Evolutionary conservation across 805 yeast species (phyloP).

Genomic region (Naumovozyma castellii): DNA sequence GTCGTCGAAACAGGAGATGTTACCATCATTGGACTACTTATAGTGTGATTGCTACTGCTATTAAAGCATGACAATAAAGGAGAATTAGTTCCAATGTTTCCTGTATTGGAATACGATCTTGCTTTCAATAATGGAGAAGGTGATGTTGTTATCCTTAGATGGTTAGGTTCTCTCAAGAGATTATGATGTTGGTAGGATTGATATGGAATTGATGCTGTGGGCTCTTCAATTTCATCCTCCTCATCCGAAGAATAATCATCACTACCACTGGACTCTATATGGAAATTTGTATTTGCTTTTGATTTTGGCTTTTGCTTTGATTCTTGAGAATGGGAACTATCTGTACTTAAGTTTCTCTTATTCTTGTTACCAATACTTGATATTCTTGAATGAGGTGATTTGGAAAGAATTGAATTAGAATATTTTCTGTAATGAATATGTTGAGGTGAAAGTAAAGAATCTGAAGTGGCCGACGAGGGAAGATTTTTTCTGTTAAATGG

Average conservation of each 20-base stretch:
- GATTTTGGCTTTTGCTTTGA: background rate
- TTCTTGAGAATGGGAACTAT: background rate
- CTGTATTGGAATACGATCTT: constrained; percentile 3
- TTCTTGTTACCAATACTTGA: background rate
- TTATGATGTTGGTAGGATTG: constrained; percentile 5
- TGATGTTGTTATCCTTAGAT: background rate
- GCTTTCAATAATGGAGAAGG: constrained; percentile 2
- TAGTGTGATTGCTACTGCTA: too few relatives aligned
- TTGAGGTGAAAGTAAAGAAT: background rate
- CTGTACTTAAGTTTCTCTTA: background rate
- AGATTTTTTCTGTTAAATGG: background rate
- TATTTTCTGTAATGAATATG: background rate
- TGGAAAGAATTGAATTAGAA: background rate
- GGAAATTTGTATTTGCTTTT: constrained; percentile 8
- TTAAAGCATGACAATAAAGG: background rate
- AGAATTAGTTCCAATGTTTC: background rate
- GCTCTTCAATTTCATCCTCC: constrained; percentile 7
- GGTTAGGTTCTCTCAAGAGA: background rate
- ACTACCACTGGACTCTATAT: constrained; percentile 24
- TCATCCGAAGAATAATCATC: constrained; percentile 22
- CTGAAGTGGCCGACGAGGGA: background rate
- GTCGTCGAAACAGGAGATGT: background rate
- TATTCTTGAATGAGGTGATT: background rate
- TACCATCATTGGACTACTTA: too few relatives aligned
- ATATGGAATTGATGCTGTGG: constrained; percentile 1